Evolutionary conservation across 306 rosid species (phyloP), one percentile per base, ranked within the genome.

Genomic region (Prinsepia uniflora): DNA sequence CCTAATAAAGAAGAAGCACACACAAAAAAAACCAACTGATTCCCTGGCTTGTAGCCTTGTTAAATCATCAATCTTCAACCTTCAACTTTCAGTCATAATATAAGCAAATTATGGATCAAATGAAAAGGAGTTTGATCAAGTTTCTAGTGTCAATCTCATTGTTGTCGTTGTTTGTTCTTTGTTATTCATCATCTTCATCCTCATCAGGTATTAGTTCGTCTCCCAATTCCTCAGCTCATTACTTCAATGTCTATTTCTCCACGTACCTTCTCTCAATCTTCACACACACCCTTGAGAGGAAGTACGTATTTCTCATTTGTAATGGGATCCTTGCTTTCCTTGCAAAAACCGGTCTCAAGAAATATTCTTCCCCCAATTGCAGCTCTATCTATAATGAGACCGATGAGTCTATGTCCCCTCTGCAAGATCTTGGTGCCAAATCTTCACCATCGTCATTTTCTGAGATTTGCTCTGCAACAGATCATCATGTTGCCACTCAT

Each of bases 271-370:
- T 86, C 65, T 77, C 86, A 60, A 52, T 85, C 53, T 67, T 85
- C 81, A 76, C 83, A 47, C 92, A 73, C 78, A 79, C 80, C 39
- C 75, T 89, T 9, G 82, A 91, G 62, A 85, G 88, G 22, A 91
- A 85, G 76, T 87, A 84, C 81, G 81, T 91, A 84, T 91, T 91
- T 67, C 87, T 89, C 44, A 20, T 88, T 15, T 91, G 88, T 10
- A 88, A 88, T 71, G 91, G 76, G 71, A 85, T 88, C 70, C 91
- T 91, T 46, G 89, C 85, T 63, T 73, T 91, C 63, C 70, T 91
- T 20, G 84, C 85, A 50, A 85, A 80, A 57, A 80, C 55, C 36
- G 36, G 36, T 30, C 59, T 83, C 86, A 4, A 71, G 65, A 2
- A 52, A 52, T 30, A 30, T 30, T 30, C 36, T 55, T 72, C 56